Base-by-base conservation (phyloP, 495 filamentous ascomycete genomes). In the Aspergillus saccharolyticus region DNA sequence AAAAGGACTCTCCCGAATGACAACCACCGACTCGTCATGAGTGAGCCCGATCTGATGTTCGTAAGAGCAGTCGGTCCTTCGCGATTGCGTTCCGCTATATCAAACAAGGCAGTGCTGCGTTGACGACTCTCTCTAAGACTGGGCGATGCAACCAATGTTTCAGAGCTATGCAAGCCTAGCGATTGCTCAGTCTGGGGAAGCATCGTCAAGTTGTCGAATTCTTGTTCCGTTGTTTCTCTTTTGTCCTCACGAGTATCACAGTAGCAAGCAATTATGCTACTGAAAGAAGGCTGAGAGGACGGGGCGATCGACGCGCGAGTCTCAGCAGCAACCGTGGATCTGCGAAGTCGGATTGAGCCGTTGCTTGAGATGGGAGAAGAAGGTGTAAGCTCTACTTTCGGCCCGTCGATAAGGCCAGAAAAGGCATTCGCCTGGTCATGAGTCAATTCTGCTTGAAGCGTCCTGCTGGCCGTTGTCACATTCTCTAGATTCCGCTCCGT, bases 1-100 rank as follows among this genome's bases (percentile, higher is more conserved):
- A 99, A 96, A 9, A 99, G 82, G 0, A 97, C 91, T 53, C 92
- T 85, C 15, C 94, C 94, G 70, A 96, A 97, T 8, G 91, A 93
- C 20, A 99, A 80, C 92, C 93, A 97, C 57, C 85, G 83, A 68
- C 84, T 87, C 0, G 86, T 87, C 83, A 87, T 87, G 16, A 90
- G 70, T 10, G 87, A 86, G 33, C 87, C 89, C 4, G 91, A 90
- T 14, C 91, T 81, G 52, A 97, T 83, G 70, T 95, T 94, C 45
- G 89, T 89, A 54, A 87, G 84, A 0, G 88, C 83, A 16, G 83
- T 80, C 8, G 87, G 81, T 14, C 83, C 85, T 52, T 83, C 81
- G 53, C 80, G 78, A 28, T 86, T 82, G 19, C 74, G 72, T 63
- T 84, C 80, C 0, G 78, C 74, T 19, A 80, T 79, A 19, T 76